Conservation (phyloP, 1,284 basidiomycete species). For the Pyrrhoderma lamaoense region DNA sequence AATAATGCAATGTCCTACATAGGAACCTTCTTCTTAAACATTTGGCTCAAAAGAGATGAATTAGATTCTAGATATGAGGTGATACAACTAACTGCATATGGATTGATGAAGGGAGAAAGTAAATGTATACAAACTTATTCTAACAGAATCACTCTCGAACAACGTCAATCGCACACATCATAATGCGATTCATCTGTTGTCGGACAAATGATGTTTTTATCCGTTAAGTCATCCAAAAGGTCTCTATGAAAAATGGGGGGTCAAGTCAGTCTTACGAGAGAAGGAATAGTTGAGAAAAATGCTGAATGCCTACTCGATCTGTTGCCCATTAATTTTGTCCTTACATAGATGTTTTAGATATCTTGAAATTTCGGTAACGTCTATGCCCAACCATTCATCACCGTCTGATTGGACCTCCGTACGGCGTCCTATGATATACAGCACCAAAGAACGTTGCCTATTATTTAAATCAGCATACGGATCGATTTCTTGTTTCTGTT, state of each 20-base stretch:
- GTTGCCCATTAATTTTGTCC: not conserved
- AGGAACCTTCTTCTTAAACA: too few relatives aligned
- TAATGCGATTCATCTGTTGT: conserved; percentile 31
- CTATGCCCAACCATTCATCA: not conserved
- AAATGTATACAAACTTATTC: too few relatives aligned
- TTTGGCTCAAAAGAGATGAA: too few relatives aligned
- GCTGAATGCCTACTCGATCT: too few relatives aligned
- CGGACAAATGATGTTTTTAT: conserved; percentile 37
- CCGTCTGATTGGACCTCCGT: not conserved
- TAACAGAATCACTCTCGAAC: too few relatives aligned
- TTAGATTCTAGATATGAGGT: too few relatives aligned
- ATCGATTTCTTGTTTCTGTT: not conserved
- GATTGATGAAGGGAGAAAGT: too few relatives aligned
- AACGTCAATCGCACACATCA: not conserved
- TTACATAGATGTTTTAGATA: not conserved
- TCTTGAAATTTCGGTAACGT: not conserved
- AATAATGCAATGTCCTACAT: too few relatives aligned
- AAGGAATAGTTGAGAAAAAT: too few relatives aligned
- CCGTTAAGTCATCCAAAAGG: conserved; percentile 31
- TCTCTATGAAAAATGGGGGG: not conserved
- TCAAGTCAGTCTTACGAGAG: too few relatives aligned
- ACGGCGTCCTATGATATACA: conserved; percentile 3
- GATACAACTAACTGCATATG: too few relatives aligned
- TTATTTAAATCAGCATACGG: conserved; percentile 2
- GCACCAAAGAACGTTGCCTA: conserved; percentile 3